A percentile compares a stretch with the other conserved stretches of the same genome.
Evolutionary conservation across 306 rosid species (phyloP).

Genomic region (Prinsepia uniflora): DNA sequence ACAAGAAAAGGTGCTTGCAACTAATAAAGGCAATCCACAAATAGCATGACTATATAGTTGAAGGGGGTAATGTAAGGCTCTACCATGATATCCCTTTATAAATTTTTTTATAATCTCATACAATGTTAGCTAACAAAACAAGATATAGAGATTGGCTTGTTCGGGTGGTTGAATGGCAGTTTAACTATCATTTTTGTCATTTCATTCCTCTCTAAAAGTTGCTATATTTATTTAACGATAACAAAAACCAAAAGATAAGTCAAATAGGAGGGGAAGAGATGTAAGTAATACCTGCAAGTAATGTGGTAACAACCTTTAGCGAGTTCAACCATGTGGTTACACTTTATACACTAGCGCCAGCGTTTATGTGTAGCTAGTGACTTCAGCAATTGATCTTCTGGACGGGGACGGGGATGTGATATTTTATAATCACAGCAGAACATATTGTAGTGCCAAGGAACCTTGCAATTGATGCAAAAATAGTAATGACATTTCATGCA

Average conservation of each 20-base stretch:
- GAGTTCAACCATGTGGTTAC: conserved; percentile 77
- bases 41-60: too few species aligned
- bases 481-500: conserved; percentile 62
- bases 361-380: conserved; percentile 47
- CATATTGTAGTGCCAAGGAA: conserved; percentile 69
- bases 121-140: not conserved
- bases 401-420: conserved; percentile 37
- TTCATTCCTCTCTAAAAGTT: not conserved
- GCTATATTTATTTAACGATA: not conserved
- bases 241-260: not conserved
- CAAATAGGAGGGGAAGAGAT: not conserved
- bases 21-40: not conserved
- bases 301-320: conserved; percentile 87
- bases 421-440: conserved; percentile 42
- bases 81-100: not conserved
- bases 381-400: conserved; percentile 58
- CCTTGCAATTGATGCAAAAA: conserved; percentile 70
- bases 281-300: conserved; percentile 70
- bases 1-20: not conserved
- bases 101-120: not conserved
- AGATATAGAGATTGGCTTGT: not conserved
- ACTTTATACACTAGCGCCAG: conserved; percentile 76
- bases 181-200: not conserved
- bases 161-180: not conserved
- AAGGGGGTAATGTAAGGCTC: not conserved